Conservation (phyloP, 306 rosid species). For the Cucumis sativus region DNA sequence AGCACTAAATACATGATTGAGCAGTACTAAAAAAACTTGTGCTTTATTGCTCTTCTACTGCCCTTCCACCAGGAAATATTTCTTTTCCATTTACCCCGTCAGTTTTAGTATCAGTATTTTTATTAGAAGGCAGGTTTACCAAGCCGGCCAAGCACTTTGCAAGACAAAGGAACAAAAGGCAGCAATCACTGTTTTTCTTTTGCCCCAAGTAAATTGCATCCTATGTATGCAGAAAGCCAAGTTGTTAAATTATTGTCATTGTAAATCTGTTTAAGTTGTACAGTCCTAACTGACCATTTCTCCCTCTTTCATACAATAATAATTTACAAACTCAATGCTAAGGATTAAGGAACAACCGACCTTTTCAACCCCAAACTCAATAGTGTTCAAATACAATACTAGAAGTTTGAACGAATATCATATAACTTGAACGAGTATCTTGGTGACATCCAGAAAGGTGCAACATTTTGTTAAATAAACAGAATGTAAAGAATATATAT, state of each 20-base stretch:
- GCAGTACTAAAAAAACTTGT: not conserved
- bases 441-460: not conserved
- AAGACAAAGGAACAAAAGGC: not conserved
- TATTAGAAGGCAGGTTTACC: not conserved
- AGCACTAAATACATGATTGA: not conserved
- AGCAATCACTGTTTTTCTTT: not conserved
- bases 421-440: not conserved
- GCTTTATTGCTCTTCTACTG: not conserved
- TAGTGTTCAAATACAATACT: not conserved
- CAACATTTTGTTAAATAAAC: not conserved
- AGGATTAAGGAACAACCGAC: not conserved
- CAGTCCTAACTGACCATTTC: not conserved
- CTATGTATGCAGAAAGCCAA: not conserved
- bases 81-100: not conserved
- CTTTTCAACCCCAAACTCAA: not conserved
- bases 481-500: not conserved
- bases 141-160: not conserved
- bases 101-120: not conserved
- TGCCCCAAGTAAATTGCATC: not conserved
- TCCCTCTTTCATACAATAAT: not conserved
- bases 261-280: not conserved
- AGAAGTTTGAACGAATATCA: not conserved
- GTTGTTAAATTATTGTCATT: not conserved
- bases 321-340: not conserved
- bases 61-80: not conserved